These are phyloP conservation scores for Terana coerulea DNA, from an alignment of 768 basidiomycete genomes.

Conservation along the genomic window DNA sequence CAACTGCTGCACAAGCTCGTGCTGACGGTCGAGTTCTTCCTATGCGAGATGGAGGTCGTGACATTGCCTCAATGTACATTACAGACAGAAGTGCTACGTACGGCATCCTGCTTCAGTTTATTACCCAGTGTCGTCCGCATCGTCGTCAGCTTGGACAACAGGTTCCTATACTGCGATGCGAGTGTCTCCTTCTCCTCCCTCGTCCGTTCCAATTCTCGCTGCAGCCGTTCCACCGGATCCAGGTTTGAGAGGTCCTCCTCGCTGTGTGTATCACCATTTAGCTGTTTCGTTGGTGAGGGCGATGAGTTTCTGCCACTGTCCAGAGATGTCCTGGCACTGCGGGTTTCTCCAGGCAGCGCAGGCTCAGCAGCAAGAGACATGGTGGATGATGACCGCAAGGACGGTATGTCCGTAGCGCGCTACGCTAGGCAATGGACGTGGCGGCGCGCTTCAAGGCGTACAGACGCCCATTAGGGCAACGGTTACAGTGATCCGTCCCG, in stretches of 20 bases:
- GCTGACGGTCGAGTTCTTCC: constrained; percentile 97
- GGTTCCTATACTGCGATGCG: constrained; percentile 77
- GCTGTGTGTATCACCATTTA: constrained; percentile 19
- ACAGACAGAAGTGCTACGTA: constrained; percentile 37
- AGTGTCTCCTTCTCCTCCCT: constrained; percentile 86
- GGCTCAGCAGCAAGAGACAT: constrained; percentile 11
- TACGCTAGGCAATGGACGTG: no score
- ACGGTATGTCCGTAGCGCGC: no score
- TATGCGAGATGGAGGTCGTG: constrained; percentile 33
- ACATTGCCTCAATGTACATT: background rate
- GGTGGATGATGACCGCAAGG: no score
- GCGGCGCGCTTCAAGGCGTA: no score
- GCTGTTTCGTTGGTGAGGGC: constrained; percentile 24
- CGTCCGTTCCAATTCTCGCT: constrained; percentile 71
- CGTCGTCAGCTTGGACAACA: constrained; percentile 84
- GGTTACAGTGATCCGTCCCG: no score
- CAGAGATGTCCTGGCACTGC: constrained; percentile 22
- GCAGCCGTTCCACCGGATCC: constrained; percentile 57
- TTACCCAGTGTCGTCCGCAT: constrained; percentile 94
- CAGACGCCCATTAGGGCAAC: no score
- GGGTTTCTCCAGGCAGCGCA: constrained; percentile 12
- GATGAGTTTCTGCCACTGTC: constrained; percentile 22
- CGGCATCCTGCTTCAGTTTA: constrained; percentile 95
- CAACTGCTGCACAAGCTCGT: constrained; percentile 77
- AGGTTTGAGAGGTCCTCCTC: constrained; percentile 33